Evolutionary conservation across 805 yeast genomes (phyloP).

Genomic region (Pichia rugopelliculosa): DNA sequence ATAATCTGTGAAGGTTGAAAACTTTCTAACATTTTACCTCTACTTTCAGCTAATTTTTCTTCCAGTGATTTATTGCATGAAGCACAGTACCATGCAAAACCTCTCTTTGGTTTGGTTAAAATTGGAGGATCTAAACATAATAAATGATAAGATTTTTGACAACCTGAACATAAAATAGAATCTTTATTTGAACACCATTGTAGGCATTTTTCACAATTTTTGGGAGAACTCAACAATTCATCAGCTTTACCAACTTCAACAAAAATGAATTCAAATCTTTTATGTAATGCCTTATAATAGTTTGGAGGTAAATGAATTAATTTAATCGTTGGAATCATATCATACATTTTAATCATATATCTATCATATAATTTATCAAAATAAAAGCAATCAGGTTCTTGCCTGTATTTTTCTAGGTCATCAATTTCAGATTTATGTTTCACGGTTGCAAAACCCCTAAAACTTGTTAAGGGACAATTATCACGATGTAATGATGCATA

Average conservation of each 20-base stretch:
- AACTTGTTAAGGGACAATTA: constrained; percentile 65
- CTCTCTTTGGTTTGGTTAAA: constrained; percentile 69
- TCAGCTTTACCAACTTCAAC: constrained; percentile 63
- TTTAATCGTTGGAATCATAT: constrained; percentile 56
- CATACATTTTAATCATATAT: constrained; percentile 77
- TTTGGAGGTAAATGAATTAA: constrained; percentile 52
- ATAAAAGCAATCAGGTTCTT: constrained; percentile 66
- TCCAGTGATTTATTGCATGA: constrained; percentile 59
- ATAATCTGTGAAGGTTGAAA: constrained; percentile 21
- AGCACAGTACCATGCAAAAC: constrained; percentile 89
- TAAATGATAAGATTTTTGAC: constrained; percentile 67
- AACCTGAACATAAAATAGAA: constrained; percentile 73
- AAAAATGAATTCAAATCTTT: constrained; percentile 66
- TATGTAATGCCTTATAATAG: constrained; percentile 53
- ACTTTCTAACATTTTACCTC: constrained; percentile 30
- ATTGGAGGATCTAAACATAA: constrained; percentile 83
- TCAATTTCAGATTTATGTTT: constrained; percentile 60
- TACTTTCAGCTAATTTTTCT: constrained; percentile 28
- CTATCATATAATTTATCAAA: constrained; percentile 82
- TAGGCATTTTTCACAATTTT: constrained; percentile 67
- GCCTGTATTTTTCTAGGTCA: constrained; percentile 47
- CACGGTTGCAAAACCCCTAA: constrained; percentile 70
- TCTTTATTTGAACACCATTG: constrained; percentile 78
- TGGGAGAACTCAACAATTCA: constrained; percentile 55
- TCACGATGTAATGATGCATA: constrained; percentile 85